These are phyloP conservation scores for Phoma sp. DNA, from an alignment of 2,329 filamentous ascomycete genomes.

Conservation along the genomic window DNA sequence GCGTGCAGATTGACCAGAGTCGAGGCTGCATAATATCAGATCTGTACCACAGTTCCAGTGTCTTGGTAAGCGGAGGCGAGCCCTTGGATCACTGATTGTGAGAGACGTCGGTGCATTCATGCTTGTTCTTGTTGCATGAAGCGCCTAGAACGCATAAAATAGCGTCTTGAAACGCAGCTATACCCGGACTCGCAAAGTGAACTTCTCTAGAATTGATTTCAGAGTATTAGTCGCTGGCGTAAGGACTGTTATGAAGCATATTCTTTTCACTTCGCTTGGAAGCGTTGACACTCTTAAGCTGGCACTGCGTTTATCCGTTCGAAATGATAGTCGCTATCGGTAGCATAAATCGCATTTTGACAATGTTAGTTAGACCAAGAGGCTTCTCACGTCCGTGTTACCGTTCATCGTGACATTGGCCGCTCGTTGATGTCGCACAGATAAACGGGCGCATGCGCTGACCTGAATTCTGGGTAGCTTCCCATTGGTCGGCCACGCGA, in stretches of 20 bases:
- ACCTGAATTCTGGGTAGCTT: not conserved
- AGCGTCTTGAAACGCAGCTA: too few species aligned
- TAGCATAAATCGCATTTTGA: not conserved
- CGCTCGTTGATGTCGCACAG: constrained; percentile 9
- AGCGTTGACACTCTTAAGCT: not conserved
- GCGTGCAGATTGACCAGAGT: not conserved
- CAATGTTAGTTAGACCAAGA: not conserved
- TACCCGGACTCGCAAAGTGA: too few species aligned
- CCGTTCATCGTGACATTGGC: not conserved
- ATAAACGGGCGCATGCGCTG: constrained; percentile 16
- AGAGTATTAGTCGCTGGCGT: too few species aligned
- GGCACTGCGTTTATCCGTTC: not conserved
- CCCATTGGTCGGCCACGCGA: not conserved
- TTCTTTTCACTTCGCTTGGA: too few species aligned
- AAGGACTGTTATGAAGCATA: too few species aligned
- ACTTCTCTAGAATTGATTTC: too few species aligned
- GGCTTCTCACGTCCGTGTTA: not conserved
- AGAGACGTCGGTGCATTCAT: not conserved
- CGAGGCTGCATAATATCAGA: not conserved
- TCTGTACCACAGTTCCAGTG: too few species aligned
- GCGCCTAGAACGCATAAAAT: too few species aligned
- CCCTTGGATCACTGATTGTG: not conserved
- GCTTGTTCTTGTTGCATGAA: not conserved
- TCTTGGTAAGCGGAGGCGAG: not conserved
- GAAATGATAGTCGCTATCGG: not conserved